Conservation (phyloP, 129 eudicot species). For the Pseudognaphalium luteoalbum region DNA sequence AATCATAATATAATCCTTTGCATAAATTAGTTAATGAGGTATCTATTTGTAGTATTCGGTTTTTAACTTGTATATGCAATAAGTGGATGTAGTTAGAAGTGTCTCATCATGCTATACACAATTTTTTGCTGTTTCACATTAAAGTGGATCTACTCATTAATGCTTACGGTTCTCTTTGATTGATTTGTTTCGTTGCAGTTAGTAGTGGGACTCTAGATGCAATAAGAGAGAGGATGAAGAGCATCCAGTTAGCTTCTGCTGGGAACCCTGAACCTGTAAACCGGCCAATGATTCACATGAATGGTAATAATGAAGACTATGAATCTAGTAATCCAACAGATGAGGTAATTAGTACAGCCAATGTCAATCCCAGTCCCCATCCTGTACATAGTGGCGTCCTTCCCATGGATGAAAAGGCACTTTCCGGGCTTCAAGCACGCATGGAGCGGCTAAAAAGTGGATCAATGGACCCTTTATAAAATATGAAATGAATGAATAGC, state of each 20-base stretch:
- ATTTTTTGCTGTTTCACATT: not conserved
- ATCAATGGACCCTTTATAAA: slow-evolving; percentile 67
- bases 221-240: slow-evolving; percentile 95
- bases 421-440: slow-evolving; percentile 96
- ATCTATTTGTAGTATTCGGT: no score
- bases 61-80: no score
- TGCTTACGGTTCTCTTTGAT: not conserved
- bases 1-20: no score
- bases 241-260: slow-evolving; percentile 72
- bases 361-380: slow-evolving; percentile 18
- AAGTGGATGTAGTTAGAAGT: not conserved
- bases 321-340: slow-evolving; percentile 46
- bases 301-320: slow-evolving; percentile 50
- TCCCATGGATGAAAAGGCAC: slow-evolving; percentile 98
- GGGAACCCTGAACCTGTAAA: slow-evolving; percentile 63
- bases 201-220: slow-evolving; percentile 77
- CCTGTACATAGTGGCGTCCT: slow-evolving; percentile 61
- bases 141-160: not conserved
- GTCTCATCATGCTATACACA: not conserved
- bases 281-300: slow-evolving; percentile 49
- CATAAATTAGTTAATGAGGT: no score
- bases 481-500: not conserved
- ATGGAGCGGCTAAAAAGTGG: slow-evolving; percentile 98
- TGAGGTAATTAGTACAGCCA: slow-evolving; percentile 18
- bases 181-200: slow-evolving; percentile 43